A percentile compares a stretch with the other conserved stretches of the same genome.
Evolutionary conservation across 2,329 filamentous ascomycete species (phyloP).

Genomic region (Apiospora marii): DNA sequence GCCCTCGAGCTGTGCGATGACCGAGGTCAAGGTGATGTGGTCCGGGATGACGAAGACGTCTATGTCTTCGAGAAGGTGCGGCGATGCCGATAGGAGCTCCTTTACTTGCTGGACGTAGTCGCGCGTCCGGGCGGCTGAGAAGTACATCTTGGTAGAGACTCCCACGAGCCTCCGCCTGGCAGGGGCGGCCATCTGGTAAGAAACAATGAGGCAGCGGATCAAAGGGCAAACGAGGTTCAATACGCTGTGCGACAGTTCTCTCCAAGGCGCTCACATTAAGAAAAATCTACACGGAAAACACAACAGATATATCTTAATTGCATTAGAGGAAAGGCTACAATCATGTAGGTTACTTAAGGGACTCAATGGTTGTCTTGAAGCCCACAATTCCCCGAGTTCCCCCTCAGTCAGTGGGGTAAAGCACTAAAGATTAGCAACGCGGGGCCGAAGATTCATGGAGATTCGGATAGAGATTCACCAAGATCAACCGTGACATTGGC

Average conservation of each 20-base stretch:
- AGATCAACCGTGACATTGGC: background rate
- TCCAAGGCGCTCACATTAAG: background rate
- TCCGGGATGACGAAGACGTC: slow-evolving; percentile 78
- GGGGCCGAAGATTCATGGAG: background rate
- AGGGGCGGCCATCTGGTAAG: background rate
- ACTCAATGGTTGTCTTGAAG: background rate
- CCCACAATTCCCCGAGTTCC: background rate
- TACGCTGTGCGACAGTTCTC: background rate
- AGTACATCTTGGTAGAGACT: slow-evolving; percentile 84
- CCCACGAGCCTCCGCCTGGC: slow-evolving; percentile 63
- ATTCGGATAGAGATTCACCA: background rate
- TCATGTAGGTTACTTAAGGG: background rate
- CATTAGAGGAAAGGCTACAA: background rate
- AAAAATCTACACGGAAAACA: background rate
- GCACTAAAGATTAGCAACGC: background rate
- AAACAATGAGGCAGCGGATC: background rate
- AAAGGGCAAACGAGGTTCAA: background rate
- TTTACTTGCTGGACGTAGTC: slow-evolving; percentile 61
- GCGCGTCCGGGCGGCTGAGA: slow-evolving; percentile 69
- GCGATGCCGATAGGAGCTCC: slow-evolving; percentile 48
- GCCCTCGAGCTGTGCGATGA: slow-evolving; percentile 56
- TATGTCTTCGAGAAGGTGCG: slow-evolving; percentile 34
- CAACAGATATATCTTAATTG: background rate
- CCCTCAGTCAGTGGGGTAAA: background rate
- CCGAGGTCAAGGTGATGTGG: slow-evolving; percentile 71